Percentiles rank a stretch among this genome's conserved stretches.
These are phyloP conservation scores for Cubamyces sp. DNA, from an alignment of 768 basidiomycete species.

Conservation along the genomic window DNA sequence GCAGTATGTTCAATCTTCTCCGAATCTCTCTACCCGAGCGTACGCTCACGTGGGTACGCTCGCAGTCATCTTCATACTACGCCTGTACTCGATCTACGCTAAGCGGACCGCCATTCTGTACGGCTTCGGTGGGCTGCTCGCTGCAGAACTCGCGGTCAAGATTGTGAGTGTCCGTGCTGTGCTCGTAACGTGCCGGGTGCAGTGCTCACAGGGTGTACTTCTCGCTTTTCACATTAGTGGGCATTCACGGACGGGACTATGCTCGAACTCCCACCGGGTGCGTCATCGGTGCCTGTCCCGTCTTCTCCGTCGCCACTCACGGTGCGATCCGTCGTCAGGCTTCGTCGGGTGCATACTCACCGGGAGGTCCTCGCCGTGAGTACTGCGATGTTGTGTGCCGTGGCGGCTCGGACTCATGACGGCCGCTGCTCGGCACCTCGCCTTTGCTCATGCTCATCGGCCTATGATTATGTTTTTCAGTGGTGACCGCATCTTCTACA, in stretches of 20 bases:
- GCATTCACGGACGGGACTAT: constrained; percentile 31
- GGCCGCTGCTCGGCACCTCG: neutral
- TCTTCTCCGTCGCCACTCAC: neutral
- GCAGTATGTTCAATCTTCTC: constrained; percentile 17
- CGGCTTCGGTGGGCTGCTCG: constrained; percentile 24
- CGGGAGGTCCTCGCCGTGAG: constrained; percentile 27
- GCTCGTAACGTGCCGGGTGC: too few relatives aligned
- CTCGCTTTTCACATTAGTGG: constrained; percentile 23
- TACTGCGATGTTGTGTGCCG: neutral
- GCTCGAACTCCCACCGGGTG: constrained; percentile 32
- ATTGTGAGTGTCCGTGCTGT: constrained; percentile 27
- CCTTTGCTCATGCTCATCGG: neutral
- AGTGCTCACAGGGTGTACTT: neutral
- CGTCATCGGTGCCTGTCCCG: neutral
- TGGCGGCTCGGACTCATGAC: neutral
- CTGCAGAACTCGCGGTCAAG: constrained; percentile 28
- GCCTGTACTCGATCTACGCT: constrained; percentile 32
- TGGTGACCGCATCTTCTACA: constrained; percentile 30
- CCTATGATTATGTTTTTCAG: constrained; percentile 11
- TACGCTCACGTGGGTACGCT: neutral
- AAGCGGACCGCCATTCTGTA: constrained; percentile 21
- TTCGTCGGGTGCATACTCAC: constrained; percentile 33
- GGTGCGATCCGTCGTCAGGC: constrained; percentile 18
- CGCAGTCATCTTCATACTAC: constrained; percentile 32
- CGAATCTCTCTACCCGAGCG: neutral